Conservation (phyloP, 768 basidiomycete species). For the Clitopilus hobsonii region DNA sequence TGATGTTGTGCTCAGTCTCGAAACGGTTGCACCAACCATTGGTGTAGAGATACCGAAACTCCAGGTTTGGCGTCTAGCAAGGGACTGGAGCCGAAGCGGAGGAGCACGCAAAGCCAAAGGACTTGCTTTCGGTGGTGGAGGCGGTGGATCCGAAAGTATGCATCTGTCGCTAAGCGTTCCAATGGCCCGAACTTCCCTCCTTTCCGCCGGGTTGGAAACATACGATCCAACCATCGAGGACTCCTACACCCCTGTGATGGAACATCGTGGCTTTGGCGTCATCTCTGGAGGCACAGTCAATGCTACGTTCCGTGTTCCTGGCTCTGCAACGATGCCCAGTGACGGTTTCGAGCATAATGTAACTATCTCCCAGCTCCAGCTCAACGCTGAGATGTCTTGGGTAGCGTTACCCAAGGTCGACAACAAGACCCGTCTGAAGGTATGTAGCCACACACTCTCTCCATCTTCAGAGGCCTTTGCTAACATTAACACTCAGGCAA, state of each 20-base stretch:
- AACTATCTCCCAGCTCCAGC: conserved; percentile 19
- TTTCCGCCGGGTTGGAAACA: neutral
- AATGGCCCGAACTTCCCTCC: neutral
- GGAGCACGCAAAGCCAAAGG: conserved; percentile 3
- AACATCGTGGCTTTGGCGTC: neutral
- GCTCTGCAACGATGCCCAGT: conserved; percentile 18
- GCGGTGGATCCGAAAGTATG: neutral
- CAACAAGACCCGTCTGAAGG: conserved; percentile 18
- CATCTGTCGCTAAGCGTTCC: neutral
- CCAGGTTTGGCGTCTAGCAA: conserved; percentile 20
- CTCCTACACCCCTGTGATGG: neutral
- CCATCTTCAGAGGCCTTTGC: no score
- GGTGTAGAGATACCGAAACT: conserved; percentile 27
- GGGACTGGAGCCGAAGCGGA: neutral
- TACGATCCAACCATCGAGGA: neutral
- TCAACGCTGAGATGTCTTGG: conserved; percentile 22
- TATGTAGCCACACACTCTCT: conserved; percentile 8
- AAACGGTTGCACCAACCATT: conserved; percentile 35
- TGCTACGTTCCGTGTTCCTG: conserved; percentile 22
- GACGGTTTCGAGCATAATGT: conserved; percentile 21
- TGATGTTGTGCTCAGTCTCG: conserved; percentile 31
- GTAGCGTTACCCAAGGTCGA: conserved; percentile 23
- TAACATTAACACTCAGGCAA: conserved; percentile 14
- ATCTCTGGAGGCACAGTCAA: conserved; percentile 18
- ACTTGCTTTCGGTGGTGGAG: neutral